Evolutionary conservation across 148 eudicot genomes (phyloP).

Genomic region (Spergularia marina): DNA sequence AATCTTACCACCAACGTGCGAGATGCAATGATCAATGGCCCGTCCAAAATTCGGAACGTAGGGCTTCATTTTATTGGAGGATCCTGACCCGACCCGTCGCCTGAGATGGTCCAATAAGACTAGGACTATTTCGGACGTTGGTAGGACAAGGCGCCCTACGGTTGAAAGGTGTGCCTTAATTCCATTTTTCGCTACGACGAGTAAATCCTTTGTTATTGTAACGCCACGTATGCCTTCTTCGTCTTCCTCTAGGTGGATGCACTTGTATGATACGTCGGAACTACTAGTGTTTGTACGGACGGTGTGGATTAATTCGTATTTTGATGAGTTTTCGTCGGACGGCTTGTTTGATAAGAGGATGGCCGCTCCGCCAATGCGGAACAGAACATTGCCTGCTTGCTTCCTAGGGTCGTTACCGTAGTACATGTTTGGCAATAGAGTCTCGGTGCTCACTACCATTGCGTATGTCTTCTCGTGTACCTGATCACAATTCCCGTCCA

Average conservation of each 20-base stretch:
- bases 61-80: not conserved
- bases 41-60: not conserved
- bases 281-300: constrained; percentile 32
- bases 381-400: constrained; percentile 14
- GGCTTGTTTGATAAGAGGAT: constrained; percentile 36
- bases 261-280: constrained; percentile 28
- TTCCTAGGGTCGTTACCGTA: constrained; percentile 7
- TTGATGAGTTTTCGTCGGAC: constrained; percentile 20
- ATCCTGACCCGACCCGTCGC: not conserved
- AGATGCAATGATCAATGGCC: not conserved
- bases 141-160: constrained; percentile 29
- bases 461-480: constrained; percentile 20
- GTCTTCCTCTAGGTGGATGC: constrained; percentile 40
- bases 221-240: constrained; percentile 24
- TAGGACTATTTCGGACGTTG: constrained; percentile 25
- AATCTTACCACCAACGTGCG: not conserved
- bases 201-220: constrained; percentile 27
- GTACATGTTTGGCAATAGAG: constrained; percentile 1
- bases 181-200: constrained; percentile 27
- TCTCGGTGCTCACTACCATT: constrained; percentile 24
- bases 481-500: not conserved
- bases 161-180: constrained; percentile 27
- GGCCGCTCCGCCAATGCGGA: constrained; percentile 41
- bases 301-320: constrained; percentile 36
- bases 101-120: not conserved